phyloP scores from a whole-genome alignment of 2,329 filamentous ascomycete species.

The Gaeumannomyces tritici region DNA sequence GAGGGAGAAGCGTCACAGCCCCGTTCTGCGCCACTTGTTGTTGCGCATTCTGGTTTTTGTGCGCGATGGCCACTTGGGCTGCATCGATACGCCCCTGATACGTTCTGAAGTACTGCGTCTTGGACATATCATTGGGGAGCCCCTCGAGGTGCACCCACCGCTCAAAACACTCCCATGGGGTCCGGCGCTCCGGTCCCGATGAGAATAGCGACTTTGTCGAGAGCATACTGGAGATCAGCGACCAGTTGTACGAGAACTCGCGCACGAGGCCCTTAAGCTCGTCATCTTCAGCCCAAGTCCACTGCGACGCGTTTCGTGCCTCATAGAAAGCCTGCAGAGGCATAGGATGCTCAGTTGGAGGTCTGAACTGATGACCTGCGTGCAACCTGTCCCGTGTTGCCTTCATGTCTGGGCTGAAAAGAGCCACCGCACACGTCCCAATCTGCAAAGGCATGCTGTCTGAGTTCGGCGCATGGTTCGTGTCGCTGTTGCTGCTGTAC shows the following conservation, averaged over 20 bases:
- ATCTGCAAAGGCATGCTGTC: constrained; percentile 42
- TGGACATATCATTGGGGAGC: constrained; percentile 83
- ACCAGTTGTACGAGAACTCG: constrained; percentile 97
- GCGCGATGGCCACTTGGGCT: constrained; percentile 44
- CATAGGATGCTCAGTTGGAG: constrained; percentile 87
- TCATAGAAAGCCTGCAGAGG: constrained; percentile 87
- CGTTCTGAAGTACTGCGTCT: constrained; percentile 86
- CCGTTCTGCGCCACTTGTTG: constrained; percentile 22
- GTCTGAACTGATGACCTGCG: constrained; percentile 84
- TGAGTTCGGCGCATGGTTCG: constrained; percentile 2
- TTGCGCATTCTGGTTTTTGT: constrained; percentile 41
- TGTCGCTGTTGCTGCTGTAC: background rate
- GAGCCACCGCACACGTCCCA: constrained; percentile 65
- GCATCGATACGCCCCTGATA: constrained; percentile 52
- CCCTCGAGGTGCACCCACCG: constrained; percentile 90
- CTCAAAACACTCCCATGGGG: constrained; percentile 98
- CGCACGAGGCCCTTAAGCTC: constrained; percentile 76
- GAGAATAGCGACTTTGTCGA: constrained; percentile 64
- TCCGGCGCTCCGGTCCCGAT: constrained; percentile 82
- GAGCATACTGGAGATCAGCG: constrained; percentile 76
- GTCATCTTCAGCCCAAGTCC: constrained; percentile 85
- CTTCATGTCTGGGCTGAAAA: constrained; percentile 87
- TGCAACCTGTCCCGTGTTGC: constrained; percentile 82
- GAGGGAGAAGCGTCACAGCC: constrained; percentile 39
- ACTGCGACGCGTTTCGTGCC: constrained; percentile 75